Evolutionary conservation across 768 basidiomycete species (phyloP).

Genomic region (Megacollybia marginata): DNA sequence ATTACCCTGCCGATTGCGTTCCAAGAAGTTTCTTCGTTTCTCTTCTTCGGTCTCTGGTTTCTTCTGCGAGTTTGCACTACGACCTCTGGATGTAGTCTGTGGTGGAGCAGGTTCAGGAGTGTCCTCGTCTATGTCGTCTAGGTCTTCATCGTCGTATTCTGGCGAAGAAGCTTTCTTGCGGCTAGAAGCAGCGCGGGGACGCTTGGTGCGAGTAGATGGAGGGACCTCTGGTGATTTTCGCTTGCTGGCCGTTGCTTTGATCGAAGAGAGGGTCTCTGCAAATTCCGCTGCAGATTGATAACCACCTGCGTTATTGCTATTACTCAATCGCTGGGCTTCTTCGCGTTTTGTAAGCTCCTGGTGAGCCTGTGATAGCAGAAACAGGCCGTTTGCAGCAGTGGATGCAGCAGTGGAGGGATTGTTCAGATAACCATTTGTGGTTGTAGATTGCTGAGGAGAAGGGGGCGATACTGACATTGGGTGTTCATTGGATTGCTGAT

Average conservation of each 20-base stretch:
- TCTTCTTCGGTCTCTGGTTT: slow-evolving; percentile 97
- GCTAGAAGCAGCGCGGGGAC: slow-evolving; percentile 20
- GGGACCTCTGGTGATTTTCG: slow-evolving; percentile 55
- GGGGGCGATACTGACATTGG: slow-evolving; percentile 9
- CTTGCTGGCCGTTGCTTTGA: slow-evolving; percentile 44
- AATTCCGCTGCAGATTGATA: not conserved
- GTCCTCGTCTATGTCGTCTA: slow-evolving; percentile 11
- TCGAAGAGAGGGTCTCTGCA: slow-evolving; percentile 16
- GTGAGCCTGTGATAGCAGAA: slow-evolving; percentile 89
- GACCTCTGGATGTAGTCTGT: not conserved
- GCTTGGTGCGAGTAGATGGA: slow-evolving; percentile 28
- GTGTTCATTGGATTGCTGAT: slow-evolving; percentile 36
- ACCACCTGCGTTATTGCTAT: too few relatives aligned
- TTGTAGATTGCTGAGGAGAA: slow-evolving; percentile 16
- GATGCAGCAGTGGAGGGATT: slow-evolving; percentile 52
- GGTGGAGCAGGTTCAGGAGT: too few relatives aligned
- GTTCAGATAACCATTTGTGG: slow-evolving; percentile 44
- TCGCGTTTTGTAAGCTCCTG: slow-evolving; percentile 96
- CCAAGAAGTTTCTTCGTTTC: slow-evolving; percentile 93
- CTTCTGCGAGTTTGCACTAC: slow-evolving; percentile 27
- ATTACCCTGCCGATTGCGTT: slow-evolving; percentile 94
- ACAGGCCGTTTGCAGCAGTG: slow-evolving; percentile 85
- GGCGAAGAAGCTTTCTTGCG: not conserved
- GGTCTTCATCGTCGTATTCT: slow-evolving; percentile 11
- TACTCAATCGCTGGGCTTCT: slow-evolving; percentile 44